Percentiles rank a stretch among this genome's conserved stretches.
phyloP scores from a whole-genome alignment of 1,284 basidiomycete species.

The Trametes sp. region DNA sequence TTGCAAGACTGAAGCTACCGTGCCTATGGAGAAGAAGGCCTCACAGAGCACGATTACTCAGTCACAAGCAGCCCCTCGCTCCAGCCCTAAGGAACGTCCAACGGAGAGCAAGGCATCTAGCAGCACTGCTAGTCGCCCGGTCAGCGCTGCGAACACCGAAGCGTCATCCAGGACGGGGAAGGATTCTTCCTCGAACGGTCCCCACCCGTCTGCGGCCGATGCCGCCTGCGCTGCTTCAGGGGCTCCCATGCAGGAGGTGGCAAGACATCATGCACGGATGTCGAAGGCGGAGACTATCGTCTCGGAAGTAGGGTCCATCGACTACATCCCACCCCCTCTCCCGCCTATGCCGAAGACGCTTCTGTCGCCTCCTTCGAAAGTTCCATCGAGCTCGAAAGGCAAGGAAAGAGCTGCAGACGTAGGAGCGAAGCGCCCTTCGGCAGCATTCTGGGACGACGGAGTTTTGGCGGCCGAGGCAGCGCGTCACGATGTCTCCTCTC shows the following conservation, averaged over 20 bases:
- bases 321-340: background rate
- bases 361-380: background rate
- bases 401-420: background rate
- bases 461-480: background rate
- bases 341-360: background rate
- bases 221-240: background rate
- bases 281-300: conserved; percentile 17
- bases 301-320: conserved; percentile 8
- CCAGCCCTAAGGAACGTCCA: too few relatives aligned
- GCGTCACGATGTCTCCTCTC: background rate
- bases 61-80: too few relatives aligned
- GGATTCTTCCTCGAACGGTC: background rate
- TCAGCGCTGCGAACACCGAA: background rate
- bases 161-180: background rate
- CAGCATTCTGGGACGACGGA: conserved; percentile 1
- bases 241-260: conserved; percentile 4
- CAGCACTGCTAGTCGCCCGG: background rate
- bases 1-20: too few relatives aligned
- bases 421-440: background rate
- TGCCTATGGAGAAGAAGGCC: too few relatives aligned
- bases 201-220: conserved; percentile 2
- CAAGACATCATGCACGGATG: background rate
- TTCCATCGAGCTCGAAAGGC: background rate
- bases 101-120: too few relatives aligned
- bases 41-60: too few relatives aligned